phyloP scores from a whole-genome alignment of 208 protist species.

The Acanthamoeba royreba region DNA sequence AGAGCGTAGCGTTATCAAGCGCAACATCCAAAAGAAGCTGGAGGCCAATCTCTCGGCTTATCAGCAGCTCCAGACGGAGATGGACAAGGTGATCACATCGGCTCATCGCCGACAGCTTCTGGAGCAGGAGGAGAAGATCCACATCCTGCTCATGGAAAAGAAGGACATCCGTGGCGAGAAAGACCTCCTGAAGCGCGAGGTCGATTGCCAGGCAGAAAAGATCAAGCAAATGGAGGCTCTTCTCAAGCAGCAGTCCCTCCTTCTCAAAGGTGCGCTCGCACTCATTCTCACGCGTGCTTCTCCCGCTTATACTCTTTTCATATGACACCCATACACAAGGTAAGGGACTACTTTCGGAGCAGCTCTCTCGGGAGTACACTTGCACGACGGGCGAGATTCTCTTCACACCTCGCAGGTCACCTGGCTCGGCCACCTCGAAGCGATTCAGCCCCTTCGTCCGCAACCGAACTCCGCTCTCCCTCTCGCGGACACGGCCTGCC shows the following conservation, averaged over 20 bases:
- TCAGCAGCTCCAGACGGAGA: background rate
- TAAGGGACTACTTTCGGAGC: background rate
- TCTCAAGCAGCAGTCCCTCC: background rate
- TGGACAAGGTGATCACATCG: background rate
- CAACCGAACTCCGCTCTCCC: background rate
- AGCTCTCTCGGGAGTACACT: background rate
- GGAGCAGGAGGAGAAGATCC: slow-evolving; percentile 20
- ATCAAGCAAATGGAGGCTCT: background rate
- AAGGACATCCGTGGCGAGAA: background rate
- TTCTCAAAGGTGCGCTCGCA: slow-evolving; percentile 3
- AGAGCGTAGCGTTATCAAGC: background rate
- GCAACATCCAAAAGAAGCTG: background rate
- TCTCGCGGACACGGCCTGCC: background rate
- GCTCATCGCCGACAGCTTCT: background rate
- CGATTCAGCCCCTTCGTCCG: background rate
- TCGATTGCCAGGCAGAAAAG: background rate
- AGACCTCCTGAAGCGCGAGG: background rate
- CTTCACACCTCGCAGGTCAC: background rate
- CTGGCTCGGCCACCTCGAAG: background rate
- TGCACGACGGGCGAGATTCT: background rate
- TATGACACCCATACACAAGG: no score
- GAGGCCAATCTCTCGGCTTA: background rate
- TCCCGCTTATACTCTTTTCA: no score
- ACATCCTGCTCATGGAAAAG: slow-evolving; percentile 12
- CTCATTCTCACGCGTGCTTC: no score